Conservation (phyloP, 2,329 filamentous ascomycete genomes). For the Cercospora sp. region DNA sequence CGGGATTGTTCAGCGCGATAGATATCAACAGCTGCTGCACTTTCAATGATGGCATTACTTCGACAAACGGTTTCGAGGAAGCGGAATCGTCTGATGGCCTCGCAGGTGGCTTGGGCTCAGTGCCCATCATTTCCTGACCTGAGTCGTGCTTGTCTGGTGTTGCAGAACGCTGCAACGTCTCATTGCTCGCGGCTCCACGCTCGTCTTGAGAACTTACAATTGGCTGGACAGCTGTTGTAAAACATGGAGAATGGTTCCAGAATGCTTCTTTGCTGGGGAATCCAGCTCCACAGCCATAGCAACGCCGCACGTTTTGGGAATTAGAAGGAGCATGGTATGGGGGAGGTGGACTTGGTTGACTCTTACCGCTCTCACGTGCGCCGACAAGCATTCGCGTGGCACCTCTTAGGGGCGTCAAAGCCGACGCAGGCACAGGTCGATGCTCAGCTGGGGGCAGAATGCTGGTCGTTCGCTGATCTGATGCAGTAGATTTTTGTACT, state of each 20-base stretch:
- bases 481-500: background rate
- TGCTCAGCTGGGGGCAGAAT: background rate
- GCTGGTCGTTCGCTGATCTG: background rate
- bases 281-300: slow-evolving; percentile 10
- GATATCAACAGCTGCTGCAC: slow-evolving; percentile 1
- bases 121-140: background rate
- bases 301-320: background rate
- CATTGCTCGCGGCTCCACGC: background rate
- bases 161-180: background rate
- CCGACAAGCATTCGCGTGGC: background rate
- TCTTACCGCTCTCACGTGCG: background rate
- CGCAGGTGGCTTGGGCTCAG: background rate
- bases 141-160: slow-evolving; percentile 5
- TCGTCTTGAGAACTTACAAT: background rate
- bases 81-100: background rate
- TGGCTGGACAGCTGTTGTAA: background rate
- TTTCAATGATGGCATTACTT: background rate
- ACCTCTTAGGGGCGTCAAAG: background rate
- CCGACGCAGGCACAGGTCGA: background rate
- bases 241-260: slow-evolving; percentile 11
- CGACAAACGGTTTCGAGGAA: background rate
- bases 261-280: background rate
- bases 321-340: background rate
- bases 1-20: background rate
- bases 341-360: background rate